Percentiles rank a stretch among this genome's conserved stretches.
Conservation (phyloP, 2,329 filamentous ascomycete species). For the Beauveria australis region DNA sequence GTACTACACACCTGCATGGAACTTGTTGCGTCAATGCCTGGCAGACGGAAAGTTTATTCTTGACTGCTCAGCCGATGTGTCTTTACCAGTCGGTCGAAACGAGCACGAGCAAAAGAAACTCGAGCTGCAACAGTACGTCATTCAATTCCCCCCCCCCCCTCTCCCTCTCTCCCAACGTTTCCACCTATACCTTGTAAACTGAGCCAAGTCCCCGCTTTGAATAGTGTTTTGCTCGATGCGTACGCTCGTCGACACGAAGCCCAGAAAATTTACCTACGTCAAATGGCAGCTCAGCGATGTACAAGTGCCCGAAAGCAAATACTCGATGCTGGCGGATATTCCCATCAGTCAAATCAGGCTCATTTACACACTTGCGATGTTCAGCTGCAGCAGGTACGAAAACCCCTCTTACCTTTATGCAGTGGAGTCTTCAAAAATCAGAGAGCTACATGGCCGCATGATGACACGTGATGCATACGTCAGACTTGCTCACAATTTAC, state of each 20-base stretch:
- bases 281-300: conserved; percentile 53
- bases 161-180: neutral
- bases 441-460: neutral
- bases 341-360: conserved; percentile 37
- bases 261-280: conserved; percentile 56
- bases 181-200: neutral
- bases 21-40: conserved; percentile 51
- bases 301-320: conserved; percentile 45
- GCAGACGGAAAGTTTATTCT: conserved; percentile 57
- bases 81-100: conserved; percentile 44
- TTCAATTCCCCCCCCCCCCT: conserved; percentile 4
- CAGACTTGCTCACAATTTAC: conserved; percentile 7
- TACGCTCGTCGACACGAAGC: conserved; percentile 54
- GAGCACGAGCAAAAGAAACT: conserved; percentile 53
- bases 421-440: neutral
- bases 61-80: conserved; percentile 53
- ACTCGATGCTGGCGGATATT: conserved; percentile 39
- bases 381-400: conserved; percentile 48
- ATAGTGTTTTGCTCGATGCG: conserved; percentile 50
- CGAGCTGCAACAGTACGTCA: conserved; percentile 51
- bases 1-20: conserved; percentile 57
- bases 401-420: neutral
- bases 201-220: neutral
- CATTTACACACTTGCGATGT: conserved; percentile 47
- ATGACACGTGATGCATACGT: neutral